Conservation (phyloP, 192 early-diverging fungal species). For the Backusella luteola region DNA sequence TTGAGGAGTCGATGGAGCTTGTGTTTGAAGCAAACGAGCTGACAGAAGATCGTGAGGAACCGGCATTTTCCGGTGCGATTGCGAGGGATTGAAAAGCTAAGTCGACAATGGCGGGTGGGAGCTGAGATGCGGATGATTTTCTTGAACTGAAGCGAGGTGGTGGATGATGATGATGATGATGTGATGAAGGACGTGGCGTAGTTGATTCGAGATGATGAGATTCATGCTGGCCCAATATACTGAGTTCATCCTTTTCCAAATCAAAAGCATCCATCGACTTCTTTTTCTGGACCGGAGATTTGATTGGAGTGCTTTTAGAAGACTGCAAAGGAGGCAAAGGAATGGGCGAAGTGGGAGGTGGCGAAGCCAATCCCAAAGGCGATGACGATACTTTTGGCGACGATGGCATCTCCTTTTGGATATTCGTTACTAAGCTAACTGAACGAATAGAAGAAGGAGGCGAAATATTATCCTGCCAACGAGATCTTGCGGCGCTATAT, state of each 20-base stretch:
- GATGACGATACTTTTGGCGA: not conserved
- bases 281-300: not conserved
- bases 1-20: not conserved
- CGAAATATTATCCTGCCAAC: slow-evolving; percentile 7
- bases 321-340: not conserved
- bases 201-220: not conserved
- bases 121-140: not conserved
- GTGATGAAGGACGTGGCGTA: not conserved
- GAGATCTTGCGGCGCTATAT: not conserved
- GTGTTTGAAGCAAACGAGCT: not conserved
- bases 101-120: not conserved
- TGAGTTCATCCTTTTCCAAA: not conserved
- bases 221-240: not conserved
- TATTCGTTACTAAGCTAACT: slow-evolving; percentile 3
- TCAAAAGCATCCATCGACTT: not conserved
- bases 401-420: slow-evolving; percentile 6
- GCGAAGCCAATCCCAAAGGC: not conserved
- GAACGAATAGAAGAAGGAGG: slow-evolving; percentile 8
- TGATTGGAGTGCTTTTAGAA: slow-evolving; percentile 15
- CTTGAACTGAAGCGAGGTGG: not conserved
- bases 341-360: not conserved
- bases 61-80: not conserved
- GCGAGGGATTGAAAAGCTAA: not conserved
- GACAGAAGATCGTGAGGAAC: not conserved
- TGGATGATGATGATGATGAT: not conserved